Percentiles rank a stretch among this genome's conserved stretches.
Conservation (phyloP, 2,329 filamentous ascomycete genomes). For the Cordyceps tenuipes region DNA sequence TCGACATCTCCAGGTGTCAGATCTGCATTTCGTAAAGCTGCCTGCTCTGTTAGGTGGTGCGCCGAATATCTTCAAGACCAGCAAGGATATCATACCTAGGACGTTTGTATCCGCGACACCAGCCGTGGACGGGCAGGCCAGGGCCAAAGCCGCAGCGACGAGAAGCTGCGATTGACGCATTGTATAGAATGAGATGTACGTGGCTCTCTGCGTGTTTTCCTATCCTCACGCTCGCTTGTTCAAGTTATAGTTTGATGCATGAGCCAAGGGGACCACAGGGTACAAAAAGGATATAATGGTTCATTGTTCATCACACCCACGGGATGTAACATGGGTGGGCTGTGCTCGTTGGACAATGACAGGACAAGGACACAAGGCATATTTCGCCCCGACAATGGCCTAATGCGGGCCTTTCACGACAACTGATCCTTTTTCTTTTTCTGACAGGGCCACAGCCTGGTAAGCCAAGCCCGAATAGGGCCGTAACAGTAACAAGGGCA, state of each 20-base stretch:
- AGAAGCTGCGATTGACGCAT: conserved; percentile 9
- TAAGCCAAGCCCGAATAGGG: conserved; percentile 1
- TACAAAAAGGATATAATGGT: conserved; percentile 5
- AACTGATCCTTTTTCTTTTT: not conserved
- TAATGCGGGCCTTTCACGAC: conserved; percentile 5
- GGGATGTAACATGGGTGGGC: not conserved
- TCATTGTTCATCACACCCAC: not conserved
- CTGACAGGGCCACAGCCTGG: not conserved
- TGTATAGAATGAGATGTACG: not conserved
- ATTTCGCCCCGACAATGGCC: not conserved
- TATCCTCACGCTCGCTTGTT: not conserved
- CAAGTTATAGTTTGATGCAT: not conserved
- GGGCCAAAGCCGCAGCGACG: not conserved
- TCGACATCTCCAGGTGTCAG: conserved; percentile 1
- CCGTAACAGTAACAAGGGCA: not conserved
- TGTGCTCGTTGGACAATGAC: not conserved
- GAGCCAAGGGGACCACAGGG: not conserved
- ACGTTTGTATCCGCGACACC: not conserved
- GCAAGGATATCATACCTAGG: not conserved
- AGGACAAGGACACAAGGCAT: not conserved
- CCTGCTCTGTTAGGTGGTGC: not conserved
- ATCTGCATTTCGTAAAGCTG: not conserved
- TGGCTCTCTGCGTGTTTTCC: not conserved
- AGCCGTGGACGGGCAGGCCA: not conserved
- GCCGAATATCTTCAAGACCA: not conserved